A percentile compares a stretch with the other conserved stretches of the same genome.
phyloP scores from a whole-genome alignment of 371 early-diverging fungal genomes.

The Mortierella sp. region DNA sequence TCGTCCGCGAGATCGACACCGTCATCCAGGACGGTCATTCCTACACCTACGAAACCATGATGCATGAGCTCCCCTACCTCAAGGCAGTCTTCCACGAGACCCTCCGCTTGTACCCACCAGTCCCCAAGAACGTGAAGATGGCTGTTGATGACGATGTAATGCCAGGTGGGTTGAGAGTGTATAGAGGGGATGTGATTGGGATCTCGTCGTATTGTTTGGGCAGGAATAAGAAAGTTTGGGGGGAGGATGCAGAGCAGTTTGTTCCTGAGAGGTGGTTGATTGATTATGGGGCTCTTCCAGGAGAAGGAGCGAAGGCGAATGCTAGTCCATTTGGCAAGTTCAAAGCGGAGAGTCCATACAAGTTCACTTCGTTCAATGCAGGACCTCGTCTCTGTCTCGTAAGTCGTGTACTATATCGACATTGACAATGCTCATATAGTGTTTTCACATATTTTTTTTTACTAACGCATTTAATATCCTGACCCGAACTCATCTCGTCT shows the following conservation, averaged over 20 bases:
- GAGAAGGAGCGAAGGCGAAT: constrained; percentile 10
- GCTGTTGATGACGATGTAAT: constrained; percentile 67
- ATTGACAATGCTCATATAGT: constrained; percentile 16
- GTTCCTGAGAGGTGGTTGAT: constrained; percentile 74
- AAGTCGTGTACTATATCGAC: constrained; percentile 18
- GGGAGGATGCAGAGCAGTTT: constrained; percentile 70
- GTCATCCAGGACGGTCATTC: constrained; percentile 21
- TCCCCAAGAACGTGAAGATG: constrained; percentile 43
- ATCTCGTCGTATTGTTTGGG: constrained; percentile 45
- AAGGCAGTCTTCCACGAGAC: constrained; percentile 53
- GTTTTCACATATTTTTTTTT: not conserved
- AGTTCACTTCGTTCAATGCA: constrained; percentile 67
- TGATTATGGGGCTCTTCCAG: not conserved
- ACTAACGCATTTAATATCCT: not conserved
- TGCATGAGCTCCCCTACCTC: constrained; percentile 43
- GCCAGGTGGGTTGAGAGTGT: constrained; percentile 74
- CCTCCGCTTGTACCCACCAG: constrained; percentile 39
- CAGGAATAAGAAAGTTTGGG: constrained; percentile 68
- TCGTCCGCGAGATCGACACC: constrained; percentile 36
- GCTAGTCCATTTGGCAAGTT: constrained; percentile 48
- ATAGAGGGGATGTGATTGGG: constrained; percentile 59
- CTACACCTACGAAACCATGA: constrained; percentile 54
- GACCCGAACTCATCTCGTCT: too few species aligned
- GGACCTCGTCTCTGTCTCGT: constrained; percentile 64
- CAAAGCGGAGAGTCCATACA: constrained; percentile 38